These are phyloP conservation scores for Boletellus emodensis DNA, from an alignment of 768 basidiomycete genomes.

Conservation along the genomic window DNA sequence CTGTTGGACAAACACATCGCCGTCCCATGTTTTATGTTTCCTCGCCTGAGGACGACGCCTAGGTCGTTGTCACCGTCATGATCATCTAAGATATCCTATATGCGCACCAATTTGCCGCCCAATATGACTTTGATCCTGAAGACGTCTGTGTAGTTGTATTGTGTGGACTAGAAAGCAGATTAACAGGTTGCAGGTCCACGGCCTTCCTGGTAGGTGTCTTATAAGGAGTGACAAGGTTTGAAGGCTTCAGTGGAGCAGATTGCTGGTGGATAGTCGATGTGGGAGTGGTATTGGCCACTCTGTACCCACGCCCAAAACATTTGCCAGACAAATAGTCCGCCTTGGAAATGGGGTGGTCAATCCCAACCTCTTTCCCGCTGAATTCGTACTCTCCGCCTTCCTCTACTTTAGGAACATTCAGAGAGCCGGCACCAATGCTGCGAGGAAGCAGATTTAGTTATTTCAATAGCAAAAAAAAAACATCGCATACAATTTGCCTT, in stretches of 20 bases:
- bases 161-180: slow-evolving; percentile 26
- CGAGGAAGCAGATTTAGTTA: neutral
- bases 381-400: slow-evolving; percentile 38
- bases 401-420: slow-evolving; percentile 35
- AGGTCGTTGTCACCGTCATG: slow-evolving; percentile 2
- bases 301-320: slow-evolving; percentile 50
- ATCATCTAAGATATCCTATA: slow-evolving; percentile 1
- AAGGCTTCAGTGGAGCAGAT: slow-evolving; percentile 30
- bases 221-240: slow-evolving; percentile 19
- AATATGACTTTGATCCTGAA: slow-evolving; percentile 36
- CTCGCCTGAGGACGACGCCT: slow-evolving; percentile 71
- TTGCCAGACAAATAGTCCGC: slow-evolving; percentile 60
- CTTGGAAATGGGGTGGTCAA: slow-evolving; percentile 54
- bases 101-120: slow-evolving; percentile 68
- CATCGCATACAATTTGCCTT: slow-evolving; percentile 59
- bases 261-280: slow-evolving; percentile 31
- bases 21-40: slow-evolving; percentile 89
- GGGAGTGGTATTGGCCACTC: slow-evolving; percentile 11
- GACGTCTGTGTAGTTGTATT: slow-evolving; percentile 4
- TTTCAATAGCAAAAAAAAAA: neutral
- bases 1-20: slow-evolving; percentile 60
- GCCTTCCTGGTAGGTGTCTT: slow-evolving; percentile 27
- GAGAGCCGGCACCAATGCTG: slow-evolving; percentile 53
- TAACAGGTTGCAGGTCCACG: slow-evolving; percentile 41
- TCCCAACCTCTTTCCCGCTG: slow-evolving; percentile 58